Percentiles rank a stretch among this genome's conserved stretches.
phyloP scores from a whole-genome alignment of 768 basidiomycete genomes.

The Agrocybe praecox region DNA sequence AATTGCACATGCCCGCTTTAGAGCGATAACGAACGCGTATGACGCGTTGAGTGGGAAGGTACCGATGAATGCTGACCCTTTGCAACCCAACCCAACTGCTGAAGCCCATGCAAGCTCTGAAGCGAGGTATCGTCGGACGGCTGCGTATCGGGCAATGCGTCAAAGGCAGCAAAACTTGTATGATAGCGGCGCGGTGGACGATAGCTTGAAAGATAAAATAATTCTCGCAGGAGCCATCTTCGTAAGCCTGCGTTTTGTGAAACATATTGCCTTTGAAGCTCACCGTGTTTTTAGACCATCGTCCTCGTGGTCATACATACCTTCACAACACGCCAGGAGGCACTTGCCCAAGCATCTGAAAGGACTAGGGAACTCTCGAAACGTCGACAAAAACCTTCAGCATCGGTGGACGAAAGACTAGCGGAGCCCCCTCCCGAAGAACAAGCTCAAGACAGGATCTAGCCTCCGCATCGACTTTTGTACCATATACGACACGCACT shows the following conservation, averaged over 20 bases:
- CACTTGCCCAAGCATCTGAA: constrained; percentile 20
- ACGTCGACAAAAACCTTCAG: not conserved
- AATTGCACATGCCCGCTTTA: constrained; percentile 64
- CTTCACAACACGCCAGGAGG: constrained; percentile 24
- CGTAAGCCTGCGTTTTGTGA: constrained; percentile 34
- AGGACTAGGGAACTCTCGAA: constrained; percentile 9
- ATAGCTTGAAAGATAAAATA: constrained; percentile 67
- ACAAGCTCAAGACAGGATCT: not conserved
- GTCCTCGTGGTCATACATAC: constrained; percentile 26
- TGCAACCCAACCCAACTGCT: constrained; percentile 8
- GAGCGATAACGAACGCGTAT: constrained; percentile 70
- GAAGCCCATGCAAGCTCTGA: constrained; percentile 16
- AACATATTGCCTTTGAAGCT: constrained; percentile 4
- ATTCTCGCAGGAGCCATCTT: constrained; percentile 57
- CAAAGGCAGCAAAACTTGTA: constrained; percentile 47
- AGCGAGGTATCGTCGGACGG: constrained; percentile 32
- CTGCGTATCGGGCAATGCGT: constrained; percentile 46
- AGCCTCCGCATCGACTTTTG: not conserved
- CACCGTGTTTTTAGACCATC: constrained; percentile 17
- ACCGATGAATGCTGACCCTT: constrained; percentile 16
- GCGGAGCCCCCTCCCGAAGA: not conserved
- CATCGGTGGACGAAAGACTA: not conserved
- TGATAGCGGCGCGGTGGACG: constrained; percentile 53
- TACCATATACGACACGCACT: not conserved
- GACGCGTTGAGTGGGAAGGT: constrained; percentile 58